Base-by-base conservation (phyloP, 495 filamentous ascomycete genomes). In the Xylaria castorea region DNA sequence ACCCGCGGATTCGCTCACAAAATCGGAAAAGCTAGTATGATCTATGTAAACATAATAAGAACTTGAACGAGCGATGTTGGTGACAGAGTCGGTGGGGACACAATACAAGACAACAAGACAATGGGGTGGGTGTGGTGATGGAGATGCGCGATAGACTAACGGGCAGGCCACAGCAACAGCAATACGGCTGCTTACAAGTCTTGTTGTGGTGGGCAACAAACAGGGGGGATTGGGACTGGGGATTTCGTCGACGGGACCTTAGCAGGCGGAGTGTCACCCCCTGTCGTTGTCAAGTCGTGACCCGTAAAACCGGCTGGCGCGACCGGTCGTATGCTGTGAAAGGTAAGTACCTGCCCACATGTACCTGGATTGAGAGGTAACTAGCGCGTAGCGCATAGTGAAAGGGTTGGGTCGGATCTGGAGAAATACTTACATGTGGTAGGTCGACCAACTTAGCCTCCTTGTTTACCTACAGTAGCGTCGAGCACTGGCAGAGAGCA, bases 201-300 rank as follows among this genome's bases (percentile, higher is more conserved):
- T 71, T 63, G 68, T 62, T 70, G 57, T 71, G 69, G 60, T 32
- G 69, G 69, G 48, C 69, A 71, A 71, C 69, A 71, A 57, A 65
- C 69, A 71, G 42, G 60, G n/a, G 50, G 46, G 34, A 42, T 22
- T 44, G 66, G 34, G 66, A 38, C 38, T 36, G n/a, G 61, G 61
- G 38, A 5, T 16, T 12, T 50, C 11, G 27, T 64, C 34, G 9
- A 63, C 58, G 30, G 34, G 22, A 44, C 18, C 55, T 51, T 44
- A 63, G 58, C 46, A n/a, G 30, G 44, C 32, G 53, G 38, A 63
- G 58, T 7, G 57, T 12, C 44, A 70, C 44, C 68, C n/a, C 68
- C 68, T 70, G 68, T 53, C 60, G 68, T 32, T 50, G 22, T 63
- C 32, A 63, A 46, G 58, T 34, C 32, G 57, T 63, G 44, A 22